Conservation (phyloP, 2,329 filamentous ascomycete genomes). For the Phaeosphaeriaceae sp. region DNA sequence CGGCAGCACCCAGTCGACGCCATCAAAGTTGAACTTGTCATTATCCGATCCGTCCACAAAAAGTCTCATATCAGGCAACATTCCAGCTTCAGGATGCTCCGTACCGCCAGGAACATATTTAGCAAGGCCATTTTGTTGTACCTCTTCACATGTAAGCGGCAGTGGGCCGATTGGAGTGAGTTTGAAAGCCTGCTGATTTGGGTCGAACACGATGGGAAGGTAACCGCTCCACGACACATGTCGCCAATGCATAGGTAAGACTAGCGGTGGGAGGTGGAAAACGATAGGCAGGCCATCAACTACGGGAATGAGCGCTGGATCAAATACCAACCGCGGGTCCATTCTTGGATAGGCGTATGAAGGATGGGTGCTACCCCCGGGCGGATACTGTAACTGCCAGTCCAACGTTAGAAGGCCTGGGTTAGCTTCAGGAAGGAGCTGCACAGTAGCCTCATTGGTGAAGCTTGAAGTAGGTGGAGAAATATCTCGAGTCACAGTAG, state of each 20-base stretch:
- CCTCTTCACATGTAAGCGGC: slow-evolving; percentile 25
- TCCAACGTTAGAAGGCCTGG: slow-evolving; percentile 7
- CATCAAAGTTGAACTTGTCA: slow-evolving; percentile 25
- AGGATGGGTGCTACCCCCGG: slow-evolving; percentile 24
- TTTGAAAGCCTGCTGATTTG: slow-evolving; percentile 25
- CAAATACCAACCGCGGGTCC: slow-evolving; percentile 22
- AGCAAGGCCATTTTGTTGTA: slow-evolving; percentile 20
- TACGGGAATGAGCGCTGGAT: slow-evolving; percentile 14
- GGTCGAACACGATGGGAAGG: slow-evolving; percentile 24
- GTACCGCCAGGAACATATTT: slow-evolving; percentile 24
- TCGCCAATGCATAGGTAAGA: slow-evolving; percentile 19
- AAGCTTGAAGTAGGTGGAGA: neutral
- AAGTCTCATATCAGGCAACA: slow-evolving; percentile 9
- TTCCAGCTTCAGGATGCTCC: slow-evolving; percentile 17
- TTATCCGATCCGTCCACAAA: slow-evolving; percentile 22
- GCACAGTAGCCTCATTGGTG: neutral
- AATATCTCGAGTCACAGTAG: neutral
- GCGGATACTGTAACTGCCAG: slow-evolving; percentile 25
- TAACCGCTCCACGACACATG: slow-evolving; percentile 23
- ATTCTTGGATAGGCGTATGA: slow-evolving; percentile 22
- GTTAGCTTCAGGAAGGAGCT: neutral
- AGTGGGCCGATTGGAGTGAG: slow-evolving; percentile 25
- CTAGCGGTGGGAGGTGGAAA: slow-evolving; percentile 1
- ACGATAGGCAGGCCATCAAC: slow-evolving; percentile 21
- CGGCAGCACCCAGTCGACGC: slow-evolving; percentile 14